These are phyloP conservation scores for Mycena olivaceomarginata DNA, from an alignment of 768 basidiomycete species.

Conservation along the genomic window DNA sequence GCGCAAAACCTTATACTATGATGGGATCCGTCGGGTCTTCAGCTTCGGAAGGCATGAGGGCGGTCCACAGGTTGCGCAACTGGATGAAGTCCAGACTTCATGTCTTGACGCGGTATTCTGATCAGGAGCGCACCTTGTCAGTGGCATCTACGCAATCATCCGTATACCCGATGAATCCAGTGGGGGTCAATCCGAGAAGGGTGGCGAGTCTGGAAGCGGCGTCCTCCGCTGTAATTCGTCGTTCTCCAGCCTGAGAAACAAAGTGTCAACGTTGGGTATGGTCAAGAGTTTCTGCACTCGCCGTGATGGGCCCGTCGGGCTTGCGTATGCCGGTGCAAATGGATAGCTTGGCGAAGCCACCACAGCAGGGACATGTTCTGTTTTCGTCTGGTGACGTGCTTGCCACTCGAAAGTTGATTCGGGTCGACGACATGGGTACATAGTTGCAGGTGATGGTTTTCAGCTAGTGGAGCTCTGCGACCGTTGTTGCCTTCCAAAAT, in stretches of 20 bases:
- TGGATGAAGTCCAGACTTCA: neutral
- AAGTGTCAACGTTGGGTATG: too few species aligned
- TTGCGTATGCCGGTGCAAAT: too few species aligned
- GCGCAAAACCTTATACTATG: neutral
- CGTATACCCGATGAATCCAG: neutral
- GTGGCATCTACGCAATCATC: neutral
- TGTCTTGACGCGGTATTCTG: neutral
- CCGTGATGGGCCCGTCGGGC: too few species aligned
- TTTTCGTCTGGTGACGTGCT: too few species aligned
- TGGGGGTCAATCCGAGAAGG: slow-evolving; percentile 16
- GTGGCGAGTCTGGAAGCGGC: slow-evolving; percentile 16
- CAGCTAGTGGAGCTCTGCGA: too few species aligned
- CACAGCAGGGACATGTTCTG: too few species aligned
- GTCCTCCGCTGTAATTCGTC: slow-evolving; percentile 3
- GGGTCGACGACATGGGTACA: too few species aligned
- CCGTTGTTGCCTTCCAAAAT: too few species aligned
- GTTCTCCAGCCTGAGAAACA: neutral
- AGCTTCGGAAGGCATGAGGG: slow-evolving; percentile 15
- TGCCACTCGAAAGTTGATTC: too few species aligned
- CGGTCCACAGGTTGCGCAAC: slow-evolving; percentile 12
- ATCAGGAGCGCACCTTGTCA: slow-evolving; percentile 20
- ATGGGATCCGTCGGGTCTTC: slow-evolving; percentile 19
- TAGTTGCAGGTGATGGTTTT: too few species aligned
- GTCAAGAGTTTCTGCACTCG: too few species aligned
- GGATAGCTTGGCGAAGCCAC: too few species aligned